phyloP scores from a whole-genome alignment of 2,329 filamentous ascomycete species.

The Cladophialophora immunda region DNA sequence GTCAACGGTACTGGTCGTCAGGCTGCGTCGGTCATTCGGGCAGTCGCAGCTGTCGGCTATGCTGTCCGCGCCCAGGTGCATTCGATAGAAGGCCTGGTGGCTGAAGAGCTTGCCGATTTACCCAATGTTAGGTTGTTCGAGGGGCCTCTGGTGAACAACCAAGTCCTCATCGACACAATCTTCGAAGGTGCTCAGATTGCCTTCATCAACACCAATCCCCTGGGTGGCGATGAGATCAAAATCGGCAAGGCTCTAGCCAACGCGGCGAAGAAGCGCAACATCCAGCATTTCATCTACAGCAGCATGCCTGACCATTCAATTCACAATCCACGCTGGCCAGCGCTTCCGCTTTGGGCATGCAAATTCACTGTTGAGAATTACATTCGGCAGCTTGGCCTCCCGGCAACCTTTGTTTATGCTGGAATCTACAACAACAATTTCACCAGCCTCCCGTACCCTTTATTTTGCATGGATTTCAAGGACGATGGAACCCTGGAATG shows the following conservation, averaged over 20 bases:
- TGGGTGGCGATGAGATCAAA: constrained; percentile 84
- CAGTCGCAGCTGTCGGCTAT: constrained; percentile 92
- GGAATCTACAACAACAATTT: constrained; percentile 99
- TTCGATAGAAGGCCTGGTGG: constrained; percentile 85
- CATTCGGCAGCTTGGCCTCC: constrained; percentile 80
- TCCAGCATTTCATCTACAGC: constrained; percentile 94
- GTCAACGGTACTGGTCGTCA: constrained; percentile 97
- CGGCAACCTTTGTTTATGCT: constrained; percentile 92
- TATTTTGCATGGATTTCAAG: constrained; percentile 94
- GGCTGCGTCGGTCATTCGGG: constrained; percentile 92
- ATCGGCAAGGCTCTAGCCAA: constrained; percentile 90
- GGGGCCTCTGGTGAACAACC: constrained; percentile 74
- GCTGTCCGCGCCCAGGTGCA: constrained; percentile 90
- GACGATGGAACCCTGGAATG: constrained; percentile 86
- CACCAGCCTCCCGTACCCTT: constrained; percentile 86
- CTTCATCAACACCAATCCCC: constrained; percentile 98
- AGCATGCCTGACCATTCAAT: constrained; percentile 95
- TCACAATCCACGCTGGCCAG: constrained; percentile 79
- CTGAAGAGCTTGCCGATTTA: constrained; percentile 81
- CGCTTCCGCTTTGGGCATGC: constrained; percentile 86
- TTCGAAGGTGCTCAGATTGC: constrained; percentile 87
- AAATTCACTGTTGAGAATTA: constrained; percentile 96
- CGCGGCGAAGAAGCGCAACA: constrained; percentile 78
- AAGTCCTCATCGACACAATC: constrained; percentile 75
- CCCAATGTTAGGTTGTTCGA: constrained; percentile 80